These are phyloP conservation scores for Phialophora tarda DNA, from an alignment of 2,329 filamentous ascomycete genomes.

Conservation along the genomic window DNA sequence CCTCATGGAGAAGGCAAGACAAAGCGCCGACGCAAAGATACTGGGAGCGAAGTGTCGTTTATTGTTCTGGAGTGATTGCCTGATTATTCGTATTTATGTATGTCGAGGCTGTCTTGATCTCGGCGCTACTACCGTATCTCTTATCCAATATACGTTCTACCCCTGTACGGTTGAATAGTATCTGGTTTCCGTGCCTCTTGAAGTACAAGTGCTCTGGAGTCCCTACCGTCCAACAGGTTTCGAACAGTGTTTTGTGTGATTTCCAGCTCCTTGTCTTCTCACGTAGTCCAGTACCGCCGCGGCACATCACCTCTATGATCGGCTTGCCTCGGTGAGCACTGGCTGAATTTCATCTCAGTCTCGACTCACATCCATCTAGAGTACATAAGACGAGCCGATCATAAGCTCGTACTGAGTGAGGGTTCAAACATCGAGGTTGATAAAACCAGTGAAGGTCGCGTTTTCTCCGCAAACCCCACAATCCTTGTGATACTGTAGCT, in stretches of 20 bases:
- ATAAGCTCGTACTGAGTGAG: no score
- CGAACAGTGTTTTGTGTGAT: neutral
- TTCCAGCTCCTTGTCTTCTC: no score
- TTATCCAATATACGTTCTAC: neutral
- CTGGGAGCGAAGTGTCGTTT: neutral
- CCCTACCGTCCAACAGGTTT: neutral
- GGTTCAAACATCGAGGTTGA: no score
- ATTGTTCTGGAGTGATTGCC: conserved; percentile 5
- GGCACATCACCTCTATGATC: neutral
- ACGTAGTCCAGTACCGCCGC: no score
- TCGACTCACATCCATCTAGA: no score
- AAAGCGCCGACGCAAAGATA: neutral
- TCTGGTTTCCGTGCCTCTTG: neutral
- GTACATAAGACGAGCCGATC: no score
- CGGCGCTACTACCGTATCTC: neutral
- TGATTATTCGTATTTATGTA: neutral
- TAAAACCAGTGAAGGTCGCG: no score
- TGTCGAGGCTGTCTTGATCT: neutral
- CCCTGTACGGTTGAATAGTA: neutral
- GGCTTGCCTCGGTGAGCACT: neutral
- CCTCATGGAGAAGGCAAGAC: neutral
- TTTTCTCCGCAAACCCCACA: no score
- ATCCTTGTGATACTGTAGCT: no score
- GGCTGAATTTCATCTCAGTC: no score
- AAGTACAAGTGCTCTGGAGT: neutral